Percentiles rank a stretch among this genome's conserved stretches.
Evolutionary conservation across 306 rosid species (phyloP).

Genomic region (Cyclanthera cordifolia): DNA sequence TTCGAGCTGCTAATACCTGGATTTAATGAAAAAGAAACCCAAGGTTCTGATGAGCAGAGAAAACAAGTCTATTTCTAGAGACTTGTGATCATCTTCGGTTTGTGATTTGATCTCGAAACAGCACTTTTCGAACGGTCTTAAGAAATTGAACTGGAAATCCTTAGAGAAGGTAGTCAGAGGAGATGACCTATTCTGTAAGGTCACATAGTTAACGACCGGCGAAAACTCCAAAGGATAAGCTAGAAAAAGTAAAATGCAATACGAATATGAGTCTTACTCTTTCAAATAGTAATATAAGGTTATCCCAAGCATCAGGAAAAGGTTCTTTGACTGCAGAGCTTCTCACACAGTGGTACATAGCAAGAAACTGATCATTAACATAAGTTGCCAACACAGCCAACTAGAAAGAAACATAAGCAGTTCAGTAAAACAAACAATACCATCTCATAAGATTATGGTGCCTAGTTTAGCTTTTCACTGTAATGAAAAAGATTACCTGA

Average conservation of each 20-base stretch:
- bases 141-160: constrained; percentile 33
- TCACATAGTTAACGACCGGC: constrained; percentile 8
- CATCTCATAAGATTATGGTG: background rate
- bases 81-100: constrained; percentile 20
- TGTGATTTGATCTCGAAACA: constrained; percentile 17
- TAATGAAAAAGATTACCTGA: constrained; percentile 39
- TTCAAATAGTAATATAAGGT: constrained; percentile 67
- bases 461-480: background rate
- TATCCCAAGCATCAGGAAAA: constrained; percentile 86
- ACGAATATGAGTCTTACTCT: constrained; percentile 38
- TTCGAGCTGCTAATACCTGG: constrained; percentile 44
- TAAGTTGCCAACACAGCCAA: constrained; percentile 93
- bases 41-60: constrained; percentile 52
- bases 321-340: constrained; percentile 85
- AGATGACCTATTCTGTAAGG: constrained; percentile 74
- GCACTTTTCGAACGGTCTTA: constrained; percentile 29
- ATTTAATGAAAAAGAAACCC: constrained; percentile 62
- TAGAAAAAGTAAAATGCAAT: background rate
- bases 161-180: constrained; percentile 26
- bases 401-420: constrained; percentile 23
- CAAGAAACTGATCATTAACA: constrained; percentile 81
- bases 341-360: constrained; percentile 87
- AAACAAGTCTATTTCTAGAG: constrained; percentile 39
- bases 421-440: background rate
- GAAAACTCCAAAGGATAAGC: background rate